Percentiles rank a stretch among this genome's conserved stretches.
Evolutionary conservation across 164 flowering plant species (phyloP).

Genomic region (Umbilicus rupestris): DNA sequence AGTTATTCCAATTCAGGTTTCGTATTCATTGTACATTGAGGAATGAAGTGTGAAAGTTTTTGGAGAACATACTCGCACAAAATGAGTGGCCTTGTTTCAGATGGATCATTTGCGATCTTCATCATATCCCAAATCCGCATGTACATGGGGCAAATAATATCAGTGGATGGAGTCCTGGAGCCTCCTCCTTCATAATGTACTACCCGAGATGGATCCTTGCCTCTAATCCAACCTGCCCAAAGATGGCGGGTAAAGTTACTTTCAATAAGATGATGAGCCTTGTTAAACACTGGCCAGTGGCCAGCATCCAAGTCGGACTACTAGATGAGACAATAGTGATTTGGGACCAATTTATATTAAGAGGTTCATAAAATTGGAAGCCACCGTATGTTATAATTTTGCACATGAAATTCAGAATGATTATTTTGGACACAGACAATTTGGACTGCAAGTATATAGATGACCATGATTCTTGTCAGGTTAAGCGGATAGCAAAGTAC

Average conservation of each 20-base stretch:
- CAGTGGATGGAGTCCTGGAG: conserved; percentile 86
- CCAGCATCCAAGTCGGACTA: too few species aligned
- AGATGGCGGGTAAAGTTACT: background rate
- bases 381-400: too few species aligned
- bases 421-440: too few species aligned
- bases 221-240: conserved; percentile 74
- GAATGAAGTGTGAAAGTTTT: background rate
- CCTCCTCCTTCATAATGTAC: conserved; percentile 98
- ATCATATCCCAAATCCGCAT: conserved; percentile 93
- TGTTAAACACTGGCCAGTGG: background rate
- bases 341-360: too few species aligned
- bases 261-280: background rate
- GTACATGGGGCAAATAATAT: conserved; percentile 95
- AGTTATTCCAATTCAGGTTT: background rate
- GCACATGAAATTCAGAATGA: too few species aligned
- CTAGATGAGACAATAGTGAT: too few species aligned
- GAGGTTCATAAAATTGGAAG: too few species aligned
- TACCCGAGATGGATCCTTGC: conserved; percentile 70
- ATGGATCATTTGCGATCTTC: conserved; percentile 79
- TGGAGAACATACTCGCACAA: conserved; percentile 79
- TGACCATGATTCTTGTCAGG: too few species aligned
- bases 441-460: too few species aligned
- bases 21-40: background rate
- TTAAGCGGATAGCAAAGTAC: too few species aligned
- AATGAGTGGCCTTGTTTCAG: conserved; percentile 79